phyloP scores from a whole-genome alignment of 1,139 yeast genomes.

The Saccharomyces hybrid region DNA sequence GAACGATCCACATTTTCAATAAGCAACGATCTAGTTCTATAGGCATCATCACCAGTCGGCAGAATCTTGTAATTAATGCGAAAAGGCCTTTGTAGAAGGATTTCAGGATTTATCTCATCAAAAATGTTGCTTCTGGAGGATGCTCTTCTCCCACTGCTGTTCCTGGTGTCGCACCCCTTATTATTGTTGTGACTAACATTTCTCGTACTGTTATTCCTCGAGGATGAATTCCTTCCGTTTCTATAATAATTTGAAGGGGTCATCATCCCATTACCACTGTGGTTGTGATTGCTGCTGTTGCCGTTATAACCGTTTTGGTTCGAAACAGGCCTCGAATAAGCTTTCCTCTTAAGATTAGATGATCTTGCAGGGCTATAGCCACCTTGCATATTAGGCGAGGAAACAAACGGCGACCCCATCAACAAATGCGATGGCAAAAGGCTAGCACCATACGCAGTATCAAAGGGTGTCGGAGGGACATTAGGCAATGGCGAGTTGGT shows the following conservation, averaged over 20 bases:
- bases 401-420: slow-evolving; percentile 59
- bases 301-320: slow-evolving; percentile 2
- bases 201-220: neutral
- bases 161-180: slow-evolving; percentile 1
- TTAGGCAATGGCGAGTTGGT: slow-evolving; percentile 19
- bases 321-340: slow-evolving; percentile 8
- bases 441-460: slow-evolving; percentile 50
- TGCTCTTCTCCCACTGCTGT: slow-evolving; percentile 1
- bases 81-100: slow-evolving; percentile 17
- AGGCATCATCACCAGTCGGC: slow-evolving; percentile 30
- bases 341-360: slow-evolving; percentile 5
- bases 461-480: slow-evolving; percentile 46
- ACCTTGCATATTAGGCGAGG: slow-evolving; percentile 33
- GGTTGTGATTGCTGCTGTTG: neutral
- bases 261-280: neutral
- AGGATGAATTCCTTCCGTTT: neutral
- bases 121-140: slow-evolving; percentile 6
- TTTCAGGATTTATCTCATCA: slow-evolving; percentile 22
- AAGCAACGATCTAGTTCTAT: slow-evolving; percentile 27
- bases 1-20: slow-evolving; percentile 26
- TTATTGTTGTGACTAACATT: neutral
- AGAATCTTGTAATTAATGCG: slow-evolving; percentile 21
- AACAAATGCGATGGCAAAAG: slow-evolving; percentile 64
- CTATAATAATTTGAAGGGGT: neutral
- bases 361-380: slow-evolving; percentile 19